These are phyloP conservation scores for Nyssa sinensis DNA, from an alignment of 148 eudicot species.

Conservation along the genomic window DNA sequence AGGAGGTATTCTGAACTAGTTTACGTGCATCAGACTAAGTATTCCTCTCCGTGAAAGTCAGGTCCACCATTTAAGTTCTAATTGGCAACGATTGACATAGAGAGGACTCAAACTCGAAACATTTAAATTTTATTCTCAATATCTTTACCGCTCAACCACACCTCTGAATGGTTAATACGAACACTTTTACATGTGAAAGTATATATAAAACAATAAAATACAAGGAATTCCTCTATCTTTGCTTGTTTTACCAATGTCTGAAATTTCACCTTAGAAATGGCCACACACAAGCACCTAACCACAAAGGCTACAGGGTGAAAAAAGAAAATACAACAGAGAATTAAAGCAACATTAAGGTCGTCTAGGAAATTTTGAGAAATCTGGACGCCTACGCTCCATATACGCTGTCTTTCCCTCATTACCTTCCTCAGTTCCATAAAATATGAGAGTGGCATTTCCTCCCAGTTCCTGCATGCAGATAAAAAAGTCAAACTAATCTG, in stretches of 20 bases:
- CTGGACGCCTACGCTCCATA: conserved; percentile 62
- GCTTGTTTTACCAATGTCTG: neutral
- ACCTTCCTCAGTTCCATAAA: conserved; percentile 92
- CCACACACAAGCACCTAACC: neutral
- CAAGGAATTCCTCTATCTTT: neutral
- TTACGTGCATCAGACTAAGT: no score
- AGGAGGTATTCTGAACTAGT: no score
- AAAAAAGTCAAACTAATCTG: neutral
- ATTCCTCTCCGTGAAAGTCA: no score
- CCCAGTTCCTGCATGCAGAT: conserved; percentile 53
- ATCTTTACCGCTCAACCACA: no score
- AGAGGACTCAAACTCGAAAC: no score
- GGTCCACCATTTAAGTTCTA: no score
- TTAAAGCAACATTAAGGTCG: conserved; percentile 44
- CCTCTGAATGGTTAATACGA: no score
- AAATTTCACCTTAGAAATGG: neutral
- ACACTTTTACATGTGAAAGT: no score
- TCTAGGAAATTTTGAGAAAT: conserved; percentile 78
- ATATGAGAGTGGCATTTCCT: conserved; percentile 82
- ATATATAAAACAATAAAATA: no score
- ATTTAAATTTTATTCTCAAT: no score
- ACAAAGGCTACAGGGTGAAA: no score
- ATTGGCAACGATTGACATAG: no score
- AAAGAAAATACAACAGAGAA: neutral
- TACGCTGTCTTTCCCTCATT: conserved; percentile 83